phyloP scores from a whole-genome alignment of 805 yeast genomes.

The Cyberlindnera misumaiensis region DNA sequence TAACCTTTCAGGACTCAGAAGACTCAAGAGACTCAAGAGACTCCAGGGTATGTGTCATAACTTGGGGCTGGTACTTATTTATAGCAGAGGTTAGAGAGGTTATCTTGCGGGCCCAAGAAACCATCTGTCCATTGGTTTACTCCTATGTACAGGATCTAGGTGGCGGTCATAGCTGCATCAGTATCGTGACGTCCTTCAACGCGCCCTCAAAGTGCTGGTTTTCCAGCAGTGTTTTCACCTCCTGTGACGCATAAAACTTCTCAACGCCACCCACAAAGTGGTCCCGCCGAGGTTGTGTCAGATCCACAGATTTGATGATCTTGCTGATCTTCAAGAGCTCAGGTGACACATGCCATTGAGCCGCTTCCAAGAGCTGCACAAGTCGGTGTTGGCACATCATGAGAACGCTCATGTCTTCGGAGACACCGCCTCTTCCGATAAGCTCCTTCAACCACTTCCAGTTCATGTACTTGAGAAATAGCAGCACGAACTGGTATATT shows the following conservation, averaged over 20 bases:
- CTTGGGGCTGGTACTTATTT: no score
- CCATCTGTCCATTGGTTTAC: no score
- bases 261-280: neutral
- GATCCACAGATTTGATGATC: slow-evolving; percentile 5
- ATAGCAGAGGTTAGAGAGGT: no score
- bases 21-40: no score
- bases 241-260: slow-evolving; percentile 3
- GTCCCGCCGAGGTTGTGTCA: neutral
- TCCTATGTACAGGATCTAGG: no score
- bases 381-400: slow-evolving; percentile 4
- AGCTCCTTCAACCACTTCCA: neutral
- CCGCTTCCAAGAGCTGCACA: slow-evolving; percentile 4
- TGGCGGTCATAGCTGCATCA: no score
- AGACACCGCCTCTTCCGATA: neutral
- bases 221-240: slow-evolving; percentile 9
- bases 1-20: no score
- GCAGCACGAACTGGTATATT: slow-evolving; percentile 15
- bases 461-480: slow-evolving; percentile 18
- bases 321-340: slow-evolving; percentile 2
- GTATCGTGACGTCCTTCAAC: slow-evolving; percentile 5
- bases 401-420: slow-evolving; percentile 6
- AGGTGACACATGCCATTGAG: slow-evolving; percentile 1
- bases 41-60: no score
- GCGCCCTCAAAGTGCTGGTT: slow-evolving; percentile 2
- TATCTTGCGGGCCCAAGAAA: no score